These are phyloP conservation scores for Mucuna pruriens DNA, from an alignment of 306 rosid species.

Conservation along the genomic window DNA sequence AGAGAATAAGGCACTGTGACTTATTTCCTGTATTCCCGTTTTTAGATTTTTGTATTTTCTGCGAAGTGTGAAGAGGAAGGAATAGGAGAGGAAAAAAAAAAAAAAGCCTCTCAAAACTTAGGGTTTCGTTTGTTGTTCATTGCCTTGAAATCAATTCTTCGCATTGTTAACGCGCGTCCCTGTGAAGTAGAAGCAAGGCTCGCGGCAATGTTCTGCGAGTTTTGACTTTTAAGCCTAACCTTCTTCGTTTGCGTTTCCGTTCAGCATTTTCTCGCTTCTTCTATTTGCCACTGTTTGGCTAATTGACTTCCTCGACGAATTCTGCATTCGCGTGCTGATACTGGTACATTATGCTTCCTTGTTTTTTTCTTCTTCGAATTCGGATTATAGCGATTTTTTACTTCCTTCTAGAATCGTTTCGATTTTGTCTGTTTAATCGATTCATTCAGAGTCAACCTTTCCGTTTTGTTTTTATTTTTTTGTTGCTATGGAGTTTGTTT, in stretches of 20 bases:
- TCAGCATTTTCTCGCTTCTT: constrained; percentile 34
- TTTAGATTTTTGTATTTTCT: not conserved
- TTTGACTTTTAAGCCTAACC: constrained; percentile 41
- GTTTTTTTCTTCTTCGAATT: not conserved
- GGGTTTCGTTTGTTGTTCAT: constrained; percentile 43
- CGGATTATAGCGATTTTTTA: not conserved
- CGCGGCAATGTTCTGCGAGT: constrained; percentile 47
- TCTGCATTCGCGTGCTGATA: constrained; percentile 46
- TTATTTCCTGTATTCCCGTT: not conserved
- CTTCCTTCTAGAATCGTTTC: not conserved
- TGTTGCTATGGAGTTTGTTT: not conserved
- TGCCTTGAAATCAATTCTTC: constrained; percentile 39
- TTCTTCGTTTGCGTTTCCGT: constrained; percentile 20
- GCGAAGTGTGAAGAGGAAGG: not conserved
- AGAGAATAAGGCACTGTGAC: not conserved
- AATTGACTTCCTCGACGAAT: constrained; percentile 17
- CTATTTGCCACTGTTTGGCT: constrained; percentile 1
- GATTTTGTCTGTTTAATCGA: not conserved
- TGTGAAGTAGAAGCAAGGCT: constrained; percentile 60
- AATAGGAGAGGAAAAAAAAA: not conserved
- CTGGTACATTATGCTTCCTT: constrained; percentile 45
- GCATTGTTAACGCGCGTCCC: not conserved
- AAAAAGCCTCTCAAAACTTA: not conserved
- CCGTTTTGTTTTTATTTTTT: not conserved
- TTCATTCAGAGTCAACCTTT: constrained; percentile 5